phyloP scores from a whole-genome alignment of 2,329 filamentous ascomycete genomes.

The Conoideocrella luteorostrata region DNA sequence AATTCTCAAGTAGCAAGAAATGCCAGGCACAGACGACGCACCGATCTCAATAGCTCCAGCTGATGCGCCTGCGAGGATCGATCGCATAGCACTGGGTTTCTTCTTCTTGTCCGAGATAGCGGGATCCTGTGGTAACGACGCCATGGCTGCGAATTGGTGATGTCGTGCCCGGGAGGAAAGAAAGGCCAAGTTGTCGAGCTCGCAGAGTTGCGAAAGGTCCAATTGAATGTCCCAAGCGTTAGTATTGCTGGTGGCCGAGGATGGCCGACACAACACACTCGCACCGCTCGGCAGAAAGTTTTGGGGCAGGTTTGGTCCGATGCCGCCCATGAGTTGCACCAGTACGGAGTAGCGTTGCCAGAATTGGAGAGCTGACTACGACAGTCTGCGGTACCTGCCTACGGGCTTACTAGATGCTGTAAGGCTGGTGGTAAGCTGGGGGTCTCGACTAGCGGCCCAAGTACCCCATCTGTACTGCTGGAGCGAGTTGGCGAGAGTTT shows the following conservation, averaged over 20 bases:
- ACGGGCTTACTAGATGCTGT: background rate
- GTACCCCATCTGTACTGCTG: too few relatives aligned
- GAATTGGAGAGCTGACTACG: background rate
- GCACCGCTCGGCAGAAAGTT: background rate
- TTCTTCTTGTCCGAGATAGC: slow-evolving; percentile 29
- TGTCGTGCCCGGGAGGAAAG: background rate
- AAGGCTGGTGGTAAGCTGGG: background rate
- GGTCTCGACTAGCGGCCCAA: too few relatives aligned
- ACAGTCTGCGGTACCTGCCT: background rate
- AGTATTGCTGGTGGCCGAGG: slow-evolving; percentile 1
- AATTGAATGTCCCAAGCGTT: background rate
- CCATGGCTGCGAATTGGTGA: slow-evolving; percentile 18
- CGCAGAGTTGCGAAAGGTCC: background rate
- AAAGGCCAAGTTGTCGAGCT: background rate
- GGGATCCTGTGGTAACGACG: slow-evolving; percentile 18
- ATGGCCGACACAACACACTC: background rate
- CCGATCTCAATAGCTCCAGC: slow-evolving; percentile 93
- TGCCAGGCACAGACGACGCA: slow-evolving; percentile 33
- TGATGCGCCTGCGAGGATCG: slow-evolving; percentile 85
- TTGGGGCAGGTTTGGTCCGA: slow-evolving; percentile 1
- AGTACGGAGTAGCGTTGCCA: background rate
- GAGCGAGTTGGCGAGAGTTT: too few relatives aligned
- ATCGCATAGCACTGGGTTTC: slow-evolving; percentile 73
- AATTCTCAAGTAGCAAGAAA: too few relatives aligned
- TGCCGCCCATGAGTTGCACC: slow-evolving; percentile 1